Percentiles rank a stretch among this genome's conserved stretches.
phyloP scores from a whole-genome alignment of 441 rosid species.

The Erodium trifolium region DNA sequence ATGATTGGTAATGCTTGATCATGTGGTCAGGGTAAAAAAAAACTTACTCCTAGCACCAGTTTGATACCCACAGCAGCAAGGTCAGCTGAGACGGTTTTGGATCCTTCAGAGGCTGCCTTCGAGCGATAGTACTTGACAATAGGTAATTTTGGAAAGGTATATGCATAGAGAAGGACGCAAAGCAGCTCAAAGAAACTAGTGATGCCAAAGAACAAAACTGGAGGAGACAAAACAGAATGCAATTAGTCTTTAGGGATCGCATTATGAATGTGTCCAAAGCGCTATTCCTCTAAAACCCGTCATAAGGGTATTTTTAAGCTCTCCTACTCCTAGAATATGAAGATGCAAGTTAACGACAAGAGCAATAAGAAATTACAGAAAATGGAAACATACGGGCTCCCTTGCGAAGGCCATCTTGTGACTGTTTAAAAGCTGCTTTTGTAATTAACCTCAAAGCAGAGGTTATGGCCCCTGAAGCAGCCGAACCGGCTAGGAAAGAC shows the following conservation, averaged over 20 bases:
- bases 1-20: not conserved
- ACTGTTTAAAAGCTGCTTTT: conserved; percentile 53
- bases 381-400: conserved; percentile 53
- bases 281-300: not conserved
- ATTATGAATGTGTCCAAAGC: not conserved
- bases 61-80: conserved; percentile 65
- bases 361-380: too few species aligned
- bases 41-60: conserved; percentile 21
- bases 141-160: conserved; percentile 42
- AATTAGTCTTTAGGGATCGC: not conserved
- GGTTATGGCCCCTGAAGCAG: conserved; percentile 56
- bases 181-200: conserved; percentile 43
- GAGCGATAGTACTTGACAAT: conserved; percentile 54
- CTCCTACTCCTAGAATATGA: not conserved
- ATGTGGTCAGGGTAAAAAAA: too few species aligned
- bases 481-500: conserved; percentile 60
- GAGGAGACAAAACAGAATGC: conserved; percentile 9
- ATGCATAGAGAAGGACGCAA: conserved; percentile 51
- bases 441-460: conserved; percentile 61
- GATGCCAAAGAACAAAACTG: conserved; percentile 53
- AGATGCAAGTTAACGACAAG: not conserved
- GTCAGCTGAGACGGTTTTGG: conserved; percentile 59
- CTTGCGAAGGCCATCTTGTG: conserved; percentile 56
- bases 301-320: too few species aligned
- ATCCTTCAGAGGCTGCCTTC: conserved; percentile 64